Percentiles rank a stretch among this genome's conserved stretches.
These are phyloP conservation scores for Pholiota molesta DNA, from an alignment of 768 basidiomycete species.

Conservation along the genomic window DNA sequence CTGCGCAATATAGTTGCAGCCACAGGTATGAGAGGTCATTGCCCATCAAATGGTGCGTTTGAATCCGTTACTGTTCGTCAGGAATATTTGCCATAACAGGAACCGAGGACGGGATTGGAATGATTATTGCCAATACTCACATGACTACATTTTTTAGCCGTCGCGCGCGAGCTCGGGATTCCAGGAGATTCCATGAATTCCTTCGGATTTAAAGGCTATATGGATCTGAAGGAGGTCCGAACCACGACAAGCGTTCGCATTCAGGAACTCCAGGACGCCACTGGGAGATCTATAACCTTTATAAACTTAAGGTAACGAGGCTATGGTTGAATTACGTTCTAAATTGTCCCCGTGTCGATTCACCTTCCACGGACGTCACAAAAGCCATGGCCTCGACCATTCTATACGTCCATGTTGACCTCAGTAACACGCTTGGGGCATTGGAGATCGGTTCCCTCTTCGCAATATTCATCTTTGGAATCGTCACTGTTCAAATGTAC, in stretches of 20 bases:
- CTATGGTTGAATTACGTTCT: neutral
- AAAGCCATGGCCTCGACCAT: neutral
- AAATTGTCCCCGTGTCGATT: neutral
- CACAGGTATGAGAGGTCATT: too few relatives aligned
- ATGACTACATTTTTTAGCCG: neutral
- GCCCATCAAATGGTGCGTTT: too few relatives aligned
- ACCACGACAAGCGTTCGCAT: neutral
- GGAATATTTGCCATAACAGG: neutral
- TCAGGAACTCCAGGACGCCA: too few relatives aligned
- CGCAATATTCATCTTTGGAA: constrained; percentile 29
- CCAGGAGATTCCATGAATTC: neutral
- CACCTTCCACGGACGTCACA: neutral
- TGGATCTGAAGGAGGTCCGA: neutral
- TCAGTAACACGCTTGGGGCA: constrained; percentile 24
- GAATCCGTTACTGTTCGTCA: too few relatives aligned
- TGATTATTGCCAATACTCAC: too few relatives aligned
- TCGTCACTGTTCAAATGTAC: constrained; percentile 27
- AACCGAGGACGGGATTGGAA: too few relatives aligned
- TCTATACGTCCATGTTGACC: constrained; percentile 13
- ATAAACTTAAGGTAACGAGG: too few relatives aligned
- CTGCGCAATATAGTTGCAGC: too few relatives aligned
- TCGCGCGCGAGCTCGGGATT: neutral
- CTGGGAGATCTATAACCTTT: too few relatives aligned
- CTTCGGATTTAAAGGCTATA: neutral
- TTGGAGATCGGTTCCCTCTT: constrained; percentile 30